phyloP scores from a whole-genome alignment of 2,329 filamentous ascomycete species.

The Cladophialophora exuberans region DNA sequence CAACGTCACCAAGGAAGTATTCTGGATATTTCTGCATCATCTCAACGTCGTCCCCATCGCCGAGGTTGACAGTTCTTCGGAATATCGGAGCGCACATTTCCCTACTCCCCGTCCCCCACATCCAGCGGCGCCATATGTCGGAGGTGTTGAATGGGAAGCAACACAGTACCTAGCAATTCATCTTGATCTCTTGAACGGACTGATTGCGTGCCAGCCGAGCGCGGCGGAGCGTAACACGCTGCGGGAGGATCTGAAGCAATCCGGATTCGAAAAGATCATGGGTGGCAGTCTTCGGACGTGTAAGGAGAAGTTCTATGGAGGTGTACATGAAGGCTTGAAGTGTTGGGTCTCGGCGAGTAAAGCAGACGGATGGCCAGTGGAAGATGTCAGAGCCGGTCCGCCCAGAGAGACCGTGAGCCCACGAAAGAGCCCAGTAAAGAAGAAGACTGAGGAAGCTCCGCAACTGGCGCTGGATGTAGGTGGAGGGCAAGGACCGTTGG shows the following conservation, averaged over 20 bases:
- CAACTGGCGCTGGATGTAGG: slow-evolving; percentile 58
- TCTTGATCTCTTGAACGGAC: slow-evolving; percentile 87
- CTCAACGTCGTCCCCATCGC: slow-evolving; percentile 75
- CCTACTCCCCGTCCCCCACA: slow-evolving; percentile 86
- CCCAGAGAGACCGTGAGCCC: slow-evolving; percentile 45
- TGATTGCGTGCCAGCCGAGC: slow-evolving; percentile 79
- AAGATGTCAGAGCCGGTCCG: slow-evolving; percentile 67
- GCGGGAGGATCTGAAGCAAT: slow-evolving; percentile 76
- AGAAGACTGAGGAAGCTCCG: slow-evolving; percentile 53
- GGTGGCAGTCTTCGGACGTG: slow-evolving; percentile 82
- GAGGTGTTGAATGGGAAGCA: slow-evolving; percentile 97
- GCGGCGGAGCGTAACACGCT: slow-evolving; percentile 72
- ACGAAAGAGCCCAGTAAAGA: slow-evolving; percentile 55
- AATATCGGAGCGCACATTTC: slow-evolving; percentile 66
- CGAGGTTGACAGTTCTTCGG: slow-evolving; percentile 37
- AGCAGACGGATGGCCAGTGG: slow-evolving; percentile 86
- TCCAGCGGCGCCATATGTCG: slow-evolving; percentile 91
- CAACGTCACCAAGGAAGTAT: slow-evolving; percentile 95
- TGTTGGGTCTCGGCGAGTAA: slow-evolving; percentile 87
- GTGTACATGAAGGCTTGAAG: slow-evolving; percentile 83
- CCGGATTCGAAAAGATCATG: slow-evolving; percentile 89
- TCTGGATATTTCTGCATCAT: slow-evolving; percentile 98
- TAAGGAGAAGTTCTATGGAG: slow-evolving; percentile 96
- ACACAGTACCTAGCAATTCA: slow-evolving; percentile 95
- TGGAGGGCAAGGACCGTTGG: slow-evolving; percentile 23